Evolutionary conservation across 2,329 filamentous ascomycete genomes (phyloP), one percentile per base, ranked within the genome.

Genomic region (Ramichloridium luteum): DNA sequence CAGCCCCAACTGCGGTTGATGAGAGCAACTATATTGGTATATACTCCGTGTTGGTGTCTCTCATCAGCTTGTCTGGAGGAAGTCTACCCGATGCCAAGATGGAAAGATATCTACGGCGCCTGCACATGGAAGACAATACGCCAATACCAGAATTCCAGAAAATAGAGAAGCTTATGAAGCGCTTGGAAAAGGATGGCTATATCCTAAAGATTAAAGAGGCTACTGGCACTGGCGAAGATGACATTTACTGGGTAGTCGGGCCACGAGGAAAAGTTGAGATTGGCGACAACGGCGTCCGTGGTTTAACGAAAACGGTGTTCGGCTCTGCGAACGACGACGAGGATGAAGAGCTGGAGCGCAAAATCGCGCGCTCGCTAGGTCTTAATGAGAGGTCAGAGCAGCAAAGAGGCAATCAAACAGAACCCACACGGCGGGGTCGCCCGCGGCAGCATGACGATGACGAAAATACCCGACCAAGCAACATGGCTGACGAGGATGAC

Each of bases 201-300:
- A 62, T 98, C 3, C 66, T 85, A 20, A 80, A 74, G 41, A 68
- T 77, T 30, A 69, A 76, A 13, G 85, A 94, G 45, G 70, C 53
- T 41, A 58, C 59, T 46, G 74, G 73, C 1, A 41, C 44, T 2
- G 82, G 80, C 15, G 82, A 93, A 22, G 77, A 88, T 40, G 67
- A 72, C 2, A 67, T 84, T 5, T 85, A 82, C 28, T 98, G 83
- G 69, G 72, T 80, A 34, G 72, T 94, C 10, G 90, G 90, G 2
- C 79, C 84, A 4, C 70, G 90, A 13, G 88, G 81, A 4, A 90
- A 80, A 57, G 67, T 86, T 5, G 90, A 96, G 56, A 72, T 96
- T 20, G 82, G 80, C 0, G 65, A 76, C n/a, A 68, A 74, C 30
- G 82, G 80, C 1, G 79, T 90, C 9, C 72, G 75, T 12, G 75